phyloP scores from a whole-genome alignment of 768 basidiomycete species.

The Hydnomerulius pinastri region DNA sequence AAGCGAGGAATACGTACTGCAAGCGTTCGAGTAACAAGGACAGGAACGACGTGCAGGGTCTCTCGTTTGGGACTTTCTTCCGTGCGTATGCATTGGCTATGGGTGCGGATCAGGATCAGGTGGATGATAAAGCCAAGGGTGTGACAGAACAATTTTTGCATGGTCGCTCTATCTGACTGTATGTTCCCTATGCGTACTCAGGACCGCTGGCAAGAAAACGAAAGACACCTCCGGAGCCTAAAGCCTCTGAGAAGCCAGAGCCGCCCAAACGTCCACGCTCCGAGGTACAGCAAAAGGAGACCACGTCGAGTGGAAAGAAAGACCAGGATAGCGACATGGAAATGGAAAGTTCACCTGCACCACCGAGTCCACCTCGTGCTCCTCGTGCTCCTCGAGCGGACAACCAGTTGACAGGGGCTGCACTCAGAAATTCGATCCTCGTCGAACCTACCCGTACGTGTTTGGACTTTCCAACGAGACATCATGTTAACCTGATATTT shows the following conservation, averaged over 20 bases:
- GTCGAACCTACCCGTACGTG: conserved; percentile 3
- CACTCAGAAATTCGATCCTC: too few relatives aligned
- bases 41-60: conserved; percentile 2
- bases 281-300: neutral
- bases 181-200: neutral
- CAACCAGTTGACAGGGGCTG: too few relatives aligned
- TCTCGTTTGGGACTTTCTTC: conserved; percentile 6
- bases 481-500: too few relatives aligned
- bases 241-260: neutral
- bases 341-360: neutral
- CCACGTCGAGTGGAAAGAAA: neutral
- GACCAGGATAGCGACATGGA: conserved; percentile 4
- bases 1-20: conserved; percentile 10
- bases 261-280: neutral
- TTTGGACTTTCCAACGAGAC: neutral
- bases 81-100: conserved; percentile 13
- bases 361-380: neutral
- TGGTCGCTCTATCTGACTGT: neutral
- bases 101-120: conserved; percentile 6
- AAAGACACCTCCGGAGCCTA: neutral
- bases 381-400: neutral
- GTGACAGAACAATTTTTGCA: neutral
- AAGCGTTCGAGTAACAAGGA: conserved; percentile 5
- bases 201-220: conserved; percentile 7
- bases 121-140: conserved; percentile 8